These are phyloP conservation scores for Scutellaria barbata DNA, from an alignment of 257 asterid species.

Conservation along the genomic window DNA sequence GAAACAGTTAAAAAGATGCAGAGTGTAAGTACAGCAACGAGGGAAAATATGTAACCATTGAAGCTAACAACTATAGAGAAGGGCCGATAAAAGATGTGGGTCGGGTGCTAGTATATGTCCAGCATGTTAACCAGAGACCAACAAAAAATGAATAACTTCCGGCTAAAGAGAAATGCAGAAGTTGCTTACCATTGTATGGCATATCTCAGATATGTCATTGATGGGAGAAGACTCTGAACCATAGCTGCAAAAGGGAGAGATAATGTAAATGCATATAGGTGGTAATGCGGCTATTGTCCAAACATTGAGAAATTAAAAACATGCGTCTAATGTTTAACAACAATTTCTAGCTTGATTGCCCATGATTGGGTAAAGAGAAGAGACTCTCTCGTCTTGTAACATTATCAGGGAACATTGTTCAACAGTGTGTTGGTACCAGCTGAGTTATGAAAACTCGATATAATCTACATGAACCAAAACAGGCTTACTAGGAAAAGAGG, in stretches of 20 bases:
- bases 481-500: too few relatives aligned
- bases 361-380: too few relatives aligned
- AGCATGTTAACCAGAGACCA: background rate
- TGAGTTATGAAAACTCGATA: too few relatives aligned
- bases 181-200: slow-evolving; percentile 69
- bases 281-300: background rate
- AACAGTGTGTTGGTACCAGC: too few relatives aligned
- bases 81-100: background rate
- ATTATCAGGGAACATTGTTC: too few relatives aligned
- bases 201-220: slow-evolving; percentile 60
- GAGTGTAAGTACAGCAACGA: too few relatives aligned
- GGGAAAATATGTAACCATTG: background rate
- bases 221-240: slow-evolving; percentile 89
- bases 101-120: background rate
- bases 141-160: background rate
- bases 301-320: background rate
- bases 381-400: too few relatives aligned
- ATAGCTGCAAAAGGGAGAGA: slow-evolving; percentile 57
- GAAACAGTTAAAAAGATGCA: slow-evolving; percentile 35
- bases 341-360: background rate
- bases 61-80: background rate
- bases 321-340: background rate
- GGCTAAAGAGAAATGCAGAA: background rate
- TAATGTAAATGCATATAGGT: background rate
- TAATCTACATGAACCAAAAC: too few relatives aligned